Conservation (phyloP, 1,284 basidiomycete species). For the Ustilago esculenta region DNA sequence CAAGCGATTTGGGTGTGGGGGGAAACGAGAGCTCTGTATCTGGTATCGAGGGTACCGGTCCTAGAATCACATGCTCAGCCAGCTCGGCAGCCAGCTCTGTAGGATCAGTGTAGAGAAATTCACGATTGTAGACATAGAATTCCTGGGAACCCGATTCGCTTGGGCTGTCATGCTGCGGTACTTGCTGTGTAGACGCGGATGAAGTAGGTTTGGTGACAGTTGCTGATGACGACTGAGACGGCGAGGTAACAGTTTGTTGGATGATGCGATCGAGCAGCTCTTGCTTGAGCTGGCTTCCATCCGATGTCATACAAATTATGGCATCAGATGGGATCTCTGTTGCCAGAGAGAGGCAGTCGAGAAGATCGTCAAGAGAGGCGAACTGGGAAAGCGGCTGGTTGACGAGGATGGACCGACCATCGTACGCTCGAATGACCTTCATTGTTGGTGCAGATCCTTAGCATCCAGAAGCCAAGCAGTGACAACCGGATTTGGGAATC, state of each 20-base stretch:
- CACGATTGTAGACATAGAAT: constrained; percentile 64
- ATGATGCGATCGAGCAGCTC: constrained; percentile 51
- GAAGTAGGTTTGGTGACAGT: constrained; percentile 4
- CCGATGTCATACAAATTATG: constrained; percentile 64
- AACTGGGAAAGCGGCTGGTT: constrained; percentile 59
- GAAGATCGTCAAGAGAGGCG: constrained; percentile 56
- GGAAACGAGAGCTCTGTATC: constrained; percentile 48
- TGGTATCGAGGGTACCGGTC: constrained; percentile 12
- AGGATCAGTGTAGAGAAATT: constrained; percentile 60
- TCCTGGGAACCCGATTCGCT: constrained; percentile 28
- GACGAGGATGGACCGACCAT: constrained; percentile 59
- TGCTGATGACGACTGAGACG: constrained; percentile 16
- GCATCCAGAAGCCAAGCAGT: too few species aligned
- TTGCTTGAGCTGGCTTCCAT: constrained; percentile 60
- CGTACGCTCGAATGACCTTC: constrained; percentile 59
- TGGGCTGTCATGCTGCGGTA: background rate
- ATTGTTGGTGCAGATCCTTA: constrained; percentile 44
- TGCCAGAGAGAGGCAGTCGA: constrained; percentile 62
- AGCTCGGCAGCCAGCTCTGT: constrained; percentile 55
- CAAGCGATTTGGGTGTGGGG: constrained; percentile 53
- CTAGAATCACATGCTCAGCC: constrained; percentile 39
- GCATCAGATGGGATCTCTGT: constrained; percentile 61
- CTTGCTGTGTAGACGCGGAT: constrained; percentile 12
- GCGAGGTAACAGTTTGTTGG: constrained; percentile 12
- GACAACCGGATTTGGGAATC: too few species aligned